Evolutionary conservation across 1,284 basidiomycete species (phyloP), one percentile per base, ranked within the genome.

Genomic region (Phaffia rhodozyma): DNA sequence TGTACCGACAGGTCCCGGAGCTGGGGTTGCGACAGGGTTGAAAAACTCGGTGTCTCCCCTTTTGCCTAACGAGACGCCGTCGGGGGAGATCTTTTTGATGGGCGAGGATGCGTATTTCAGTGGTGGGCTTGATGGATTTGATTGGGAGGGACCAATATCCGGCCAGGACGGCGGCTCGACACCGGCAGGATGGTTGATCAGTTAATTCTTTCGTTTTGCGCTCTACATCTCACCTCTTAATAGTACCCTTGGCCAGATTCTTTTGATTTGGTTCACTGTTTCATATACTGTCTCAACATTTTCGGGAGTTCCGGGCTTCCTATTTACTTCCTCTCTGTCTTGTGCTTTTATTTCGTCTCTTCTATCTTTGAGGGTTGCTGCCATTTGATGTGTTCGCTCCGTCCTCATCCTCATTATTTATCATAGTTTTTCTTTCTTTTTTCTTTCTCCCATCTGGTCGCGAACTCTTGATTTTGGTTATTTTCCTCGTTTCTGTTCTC

Each of bases 81-180:
- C 1, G 52, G 25, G 38, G 25, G 52, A 55, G 60, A 52, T 54
- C 32, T 61, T 52, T 52, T 25, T 48, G 23, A 53, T 64, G 51
- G 62, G 62, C 34, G 62, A 64, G 52, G 55, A 64, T 16, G 30
- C 29, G 3, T 64, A 64, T 54, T 64, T 49, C 30, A 47, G 51
- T 18, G 60, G 52, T 29, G 53, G 53, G 1, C 38, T 52, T 30
- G 60, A 32, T 16, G 60, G 43, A 11, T 55, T 63, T 51, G 50
- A 32, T 38, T 53, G 59, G 59, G 59, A 60, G 27, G 59, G 51
- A 59, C 47, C 2, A 20, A 25, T 21, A 6, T 47, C n/a, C 48
- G 43, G 18, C 29, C 48, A 51, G 58, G 43, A 59, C 18, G 58
- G 58, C 11, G 47, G 38, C 38, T 43, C 38, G 38, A 43, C 38